Evolutionary conservation across 2,329 filamentous ascomycete species (phyloP), one percentile per base, ranked within the genome.

Genomic region (Diaporthe batatas): DNA sequence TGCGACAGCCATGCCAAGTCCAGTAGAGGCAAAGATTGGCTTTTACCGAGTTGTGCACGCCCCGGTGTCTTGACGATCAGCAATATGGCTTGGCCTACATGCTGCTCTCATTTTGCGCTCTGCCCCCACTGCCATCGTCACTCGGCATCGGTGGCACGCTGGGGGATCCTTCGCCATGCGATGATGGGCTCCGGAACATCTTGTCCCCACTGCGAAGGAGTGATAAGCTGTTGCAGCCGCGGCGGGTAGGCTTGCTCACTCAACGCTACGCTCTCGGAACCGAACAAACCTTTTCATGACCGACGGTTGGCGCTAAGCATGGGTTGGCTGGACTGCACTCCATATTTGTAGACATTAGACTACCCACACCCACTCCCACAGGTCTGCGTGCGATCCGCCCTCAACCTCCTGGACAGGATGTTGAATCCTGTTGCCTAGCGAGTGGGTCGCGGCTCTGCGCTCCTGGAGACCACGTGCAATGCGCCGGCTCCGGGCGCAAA

Each of bases 231-330:
- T 53, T 62, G 55, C 59, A 32, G 54, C 25, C 54, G 44, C 32
- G 21, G 47, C 62, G 62, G 62, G 47, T 29, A 18, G 47, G 39
- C 23, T 21, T 55, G 39, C 23, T 21, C 64, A 49, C 58, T 55
- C 58, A 23, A 36, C 53, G 51, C 29, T 44, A 53, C 58, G 14
- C 42, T 54, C 44, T 73, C 72, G 72, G 72, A 57, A 65, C 72
- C 72, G 72, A 71, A 67, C 68, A 64, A 59, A 55, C 47, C 51
- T 25, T 54, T 49, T 67, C 58, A 54, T 71, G 34, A 65, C 72
- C 72, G 68, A 73, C 68, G 36, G 58, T 42, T 32, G 36, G 36
- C 68, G 58, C 68, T 68, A 67, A 25, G 29, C 51, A 55, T 62
- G 68, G 68, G 36, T 70, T 3, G 18, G n/a, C 18, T 42, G 55